Base-by-base conservation (phyloP, 495 filamentous ascomycete genomes). In the Podospora bellae-mahoneyi region DNA sequence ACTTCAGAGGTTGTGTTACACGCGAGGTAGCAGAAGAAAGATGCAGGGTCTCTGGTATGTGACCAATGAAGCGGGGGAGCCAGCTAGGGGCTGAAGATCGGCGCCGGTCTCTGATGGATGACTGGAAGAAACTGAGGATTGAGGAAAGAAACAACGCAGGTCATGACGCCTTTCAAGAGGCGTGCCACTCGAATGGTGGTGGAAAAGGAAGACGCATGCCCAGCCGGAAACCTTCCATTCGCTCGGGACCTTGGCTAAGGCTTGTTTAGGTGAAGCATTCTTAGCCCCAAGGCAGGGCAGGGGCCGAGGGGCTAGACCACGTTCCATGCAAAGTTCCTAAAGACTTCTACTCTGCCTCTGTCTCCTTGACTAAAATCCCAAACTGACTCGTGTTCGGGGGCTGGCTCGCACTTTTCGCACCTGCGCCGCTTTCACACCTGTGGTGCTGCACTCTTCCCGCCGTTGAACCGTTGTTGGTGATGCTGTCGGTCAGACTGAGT, bases 211-310 rank as follows among this genome's bases (percentile, higher is more conserved):
- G 32, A 18, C 20, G 61, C 61, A 48, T 63, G 61, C 32, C 61
- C 61, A 48, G 61, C 23, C 34, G 5, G 18, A 3, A 15, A 18
- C n/a, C 10, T 63, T 32, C 61, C 61, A 63, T 63, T 63, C 27
- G 61, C 61, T 39, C 27, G 32, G 32, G 23, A 19, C 5, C 32
- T 32, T 63, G n/a, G 18, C 61, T 48, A 63, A 39, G 10, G n/a
- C 61, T 63, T 63, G 34, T 63, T 63, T 39, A 9, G 30, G 3
- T 48, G 34, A 63, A 63, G 61, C 61, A 16, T 63, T 32, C 1
- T 63, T 48, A 48, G 39, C 39, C 13, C 39, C 39, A 48, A 3
- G 9, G 39, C 39, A 48, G 15, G 7, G 15, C 39, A 48, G 39
- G 39, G 39, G 39, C 9, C 7, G 15, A 48, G 2, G 39, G 39